Percentiles rank a stretch among this genome's conserved stretches.
Evolutionary conservation across 2,329 filamentous ascomycete genomes (phyloP).

Genomic region (Periconia sp.): DNA sequence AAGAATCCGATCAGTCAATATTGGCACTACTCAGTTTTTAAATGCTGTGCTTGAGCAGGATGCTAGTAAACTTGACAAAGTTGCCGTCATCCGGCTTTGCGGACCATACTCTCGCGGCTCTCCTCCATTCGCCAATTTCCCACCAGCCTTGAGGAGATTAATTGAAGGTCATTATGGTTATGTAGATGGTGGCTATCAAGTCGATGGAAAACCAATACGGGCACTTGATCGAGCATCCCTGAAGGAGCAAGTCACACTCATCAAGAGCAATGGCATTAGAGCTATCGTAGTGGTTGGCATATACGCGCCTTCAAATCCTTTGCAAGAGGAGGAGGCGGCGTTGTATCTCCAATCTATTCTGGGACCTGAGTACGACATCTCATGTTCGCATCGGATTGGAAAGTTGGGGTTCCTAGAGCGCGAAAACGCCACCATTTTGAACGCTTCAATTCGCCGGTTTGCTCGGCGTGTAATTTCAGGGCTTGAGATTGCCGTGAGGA

Average conservation of each 20-base stretch:
- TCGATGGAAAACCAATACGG: constrained; percentile 56
- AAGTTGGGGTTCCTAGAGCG: constrained; percentile 61
- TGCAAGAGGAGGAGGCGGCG: constrained; percentile 45
- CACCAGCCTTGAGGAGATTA: constrained; percentile 54
- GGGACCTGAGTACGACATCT: constrained; percentile 44
- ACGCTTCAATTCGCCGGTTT: constrained; percentile 66
- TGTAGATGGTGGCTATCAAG: constrained; percentile 50
- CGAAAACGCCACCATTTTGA: constrained; percentile 70
- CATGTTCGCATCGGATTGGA: constrained; percentile 54
- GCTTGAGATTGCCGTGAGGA: constrained; percentile 60
- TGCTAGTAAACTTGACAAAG: constrained; percentile 53
- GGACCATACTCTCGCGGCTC: constrained; percentile 60
- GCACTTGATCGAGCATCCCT: constrained; percentile 49
- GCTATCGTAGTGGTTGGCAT: constrained; percentile 54
- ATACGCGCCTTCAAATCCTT: constrained; percentile 55
- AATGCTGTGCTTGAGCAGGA: constrained; percentile 65
- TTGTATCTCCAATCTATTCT: constrained; percentile 44
- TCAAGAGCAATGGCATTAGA: constrained; percentile 45
- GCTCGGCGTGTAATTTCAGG: constrained; percentile 63
- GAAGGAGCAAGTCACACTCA: constrained; percentile 36
- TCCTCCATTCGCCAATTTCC: constrained; percentile 62
- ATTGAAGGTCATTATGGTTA: constrained; percentile 52
- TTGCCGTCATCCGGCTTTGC: constrained; percentile 62
- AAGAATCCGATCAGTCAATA: constrained; percentile 11
- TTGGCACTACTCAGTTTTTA: constrained; percentile 62